Base-by-base conservation (phyloP, 1,139 yeast genomes). In the Suhomyces taliae region DNA sequence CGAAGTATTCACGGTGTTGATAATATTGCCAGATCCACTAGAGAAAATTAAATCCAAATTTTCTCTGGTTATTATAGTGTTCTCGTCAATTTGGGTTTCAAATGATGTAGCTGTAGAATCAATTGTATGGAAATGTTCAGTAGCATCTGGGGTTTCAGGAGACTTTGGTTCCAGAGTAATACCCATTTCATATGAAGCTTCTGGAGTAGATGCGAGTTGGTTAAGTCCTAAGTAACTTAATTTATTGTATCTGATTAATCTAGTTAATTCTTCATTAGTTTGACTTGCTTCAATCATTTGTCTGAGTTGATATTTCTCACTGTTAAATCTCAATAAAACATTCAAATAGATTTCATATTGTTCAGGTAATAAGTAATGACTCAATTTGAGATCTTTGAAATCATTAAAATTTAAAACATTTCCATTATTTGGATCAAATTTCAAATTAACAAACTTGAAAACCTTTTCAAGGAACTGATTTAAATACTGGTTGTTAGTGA, bases 401-500 rank as follows among this genome's bases (percentile, higher is more conserved):
- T 51, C 42, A 5, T 53, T 46, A 39, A 56, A 57, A 40, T 67
- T 64, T 11, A 69, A 53, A 6, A 59, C 35, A 29, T 50, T 50
- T 2, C 58, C 55, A 24, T 49, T 26, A 6, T 47, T 49, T 2
- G 53, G 47, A 44, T 61, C 55, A 38, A 49, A 56, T 2, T 54
- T 51, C 26, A 69, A 46, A 38, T 62, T 59, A 8, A 70, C 60
- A 45, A 74, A 73, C 44, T 69, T 72, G 54, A 75, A 69, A 12
- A 76, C 51, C 39, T 64, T 66, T 47, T 75, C 80, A 34, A 67
- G 53, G n/a, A 75, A 60, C 46, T 66, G 71, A 53, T 72, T 76
- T 41, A 69, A 60, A 50, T 74, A 74, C 51, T 75, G 79, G 54
- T 74, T 72, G 39, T 85, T 84, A 19, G 81, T 75, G 11, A 82